These are phyloP conservation scores for Lipomyces japonicus DNA, from an alignment of 805 yeast genomes.

Conservation along the genomic window DNA sequence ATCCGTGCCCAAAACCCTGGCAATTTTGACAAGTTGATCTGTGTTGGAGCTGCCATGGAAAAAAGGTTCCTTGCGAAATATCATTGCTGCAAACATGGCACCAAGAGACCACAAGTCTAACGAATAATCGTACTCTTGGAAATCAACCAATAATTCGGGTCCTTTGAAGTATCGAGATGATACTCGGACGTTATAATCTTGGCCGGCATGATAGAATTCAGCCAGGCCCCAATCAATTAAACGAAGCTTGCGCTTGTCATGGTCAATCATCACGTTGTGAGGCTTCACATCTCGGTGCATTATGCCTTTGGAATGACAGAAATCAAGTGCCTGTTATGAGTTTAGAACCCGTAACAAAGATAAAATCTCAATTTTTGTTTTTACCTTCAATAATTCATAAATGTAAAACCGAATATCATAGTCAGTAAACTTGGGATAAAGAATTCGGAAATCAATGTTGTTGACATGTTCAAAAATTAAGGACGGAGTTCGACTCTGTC, in stretches of 20 bases:
- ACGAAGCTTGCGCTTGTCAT: conserved; percentile 58
- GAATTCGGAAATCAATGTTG: conserved; percentile 74
- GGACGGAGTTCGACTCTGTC: conserved; percentile 71
- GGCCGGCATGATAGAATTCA: conserved; percentile 85
- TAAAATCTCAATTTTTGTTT: neutral
- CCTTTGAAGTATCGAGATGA: conserved; percentile 93
- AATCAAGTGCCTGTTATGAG: conserved; percentile 69
- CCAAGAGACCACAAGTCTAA: conserved; percentile 93
- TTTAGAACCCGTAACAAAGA: neutral
- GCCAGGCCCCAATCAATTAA: conserved; percentile 96
- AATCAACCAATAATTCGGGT: conserved; percentile 83
- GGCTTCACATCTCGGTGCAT: conserved; percentile 97
- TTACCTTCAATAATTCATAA: conserved; percentile 60
- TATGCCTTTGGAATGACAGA: conserved; percentile 89
- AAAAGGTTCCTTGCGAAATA: conserved; percentile 86
- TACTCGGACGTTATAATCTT: conserved; percentile 87
- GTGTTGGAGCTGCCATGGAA: conserved; percentile 88
- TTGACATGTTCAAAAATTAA: conserved; percentile 79
- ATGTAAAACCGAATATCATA: conserved; percentile 78
- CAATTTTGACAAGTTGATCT: conserved; percentile 87
- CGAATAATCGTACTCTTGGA: conserved; percentile 85
- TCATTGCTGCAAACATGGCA: conserved; percentile 85
- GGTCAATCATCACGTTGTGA: conserved; percentile 94
- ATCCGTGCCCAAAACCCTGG: conserved; percentile 81
- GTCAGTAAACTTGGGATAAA: conserved; percentile 75